phyloP scores from a whole-genome alignment of 768 basidiomycete species.

The Xerocomellus amylosporus region DNA sequence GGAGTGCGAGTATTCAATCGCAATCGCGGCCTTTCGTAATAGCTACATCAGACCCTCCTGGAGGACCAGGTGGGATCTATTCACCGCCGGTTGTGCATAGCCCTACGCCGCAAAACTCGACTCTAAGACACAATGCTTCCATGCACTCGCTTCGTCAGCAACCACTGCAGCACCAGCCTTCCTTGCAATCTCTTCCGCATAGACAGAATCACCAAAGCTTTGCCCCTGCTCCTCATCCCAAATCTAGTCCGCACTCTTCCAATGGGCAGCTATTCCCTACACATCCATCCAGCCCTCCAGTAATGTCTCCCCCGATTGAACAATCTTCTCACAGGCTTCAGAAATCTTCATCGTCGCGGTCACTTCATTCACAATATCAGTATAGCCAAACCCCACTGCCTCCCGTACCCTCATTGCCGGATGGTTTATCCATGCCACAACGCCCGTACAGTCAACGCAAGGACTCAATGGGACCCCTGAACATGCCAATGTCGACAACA shows the following conservation, averaged over 20 bases:
- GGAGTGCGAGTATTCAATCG: slow-evolving; percentile 36
- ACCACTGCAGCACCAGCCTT: slow-evolving; percentile 18
- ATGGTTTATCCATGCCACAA: slow-evolving; percentile 32
- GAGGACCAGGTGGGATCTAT: slow-evolving; percentile 15
- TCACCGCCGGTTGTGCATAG: slow-evolving; percentile 16
- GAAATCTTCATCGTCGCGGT: slow-evolving; percentile 59
- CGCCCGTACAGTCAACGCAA: slow-evolving; percentile 20
- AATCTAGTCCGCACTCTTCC: slow-evolving; percentile 9
- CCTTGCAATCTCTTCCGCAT: slow-evolving; percentile 13
- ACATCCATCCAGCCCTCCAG: slow-evolving; percentile 12
- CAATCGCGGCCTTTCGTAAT: slow-evolving; percentile 23
- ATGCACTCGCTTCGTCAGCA: slow-evolving; percentile 31
- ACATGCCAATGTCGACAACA: slow-evolving; percentile 46
- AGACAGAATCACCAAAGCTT: slow-evolving; percentile 12
- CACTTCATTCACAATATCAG: slow-evolving; percentile 54
- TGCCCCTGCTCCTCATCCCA: slow-evolving; percentile 16
- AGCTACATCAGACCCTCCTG: slow-evolving; percentile 22
- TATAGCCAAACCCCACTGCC: slow-evolving; percentile 35
- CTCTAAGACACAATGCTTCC: slow-evolving; percentile 23
- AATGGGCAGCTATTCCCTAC: slow-evolving; percentile 11
- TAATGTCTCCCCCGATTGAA: slow-evolving; percentile 43
- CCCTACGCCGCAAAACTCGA: slow-evolving; percentile 4
- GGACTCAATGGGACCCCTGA: slow-evolving; percentile 16
- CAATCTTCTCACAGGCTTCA: slow-evolving; percentile 36
- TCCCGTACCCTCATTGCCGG: slow-evolving; percentile 39